phyloP scores from a whole-genome alignment of 1,139 yeast genomes.

The Scheffersomyces parashehatae region DNA sequence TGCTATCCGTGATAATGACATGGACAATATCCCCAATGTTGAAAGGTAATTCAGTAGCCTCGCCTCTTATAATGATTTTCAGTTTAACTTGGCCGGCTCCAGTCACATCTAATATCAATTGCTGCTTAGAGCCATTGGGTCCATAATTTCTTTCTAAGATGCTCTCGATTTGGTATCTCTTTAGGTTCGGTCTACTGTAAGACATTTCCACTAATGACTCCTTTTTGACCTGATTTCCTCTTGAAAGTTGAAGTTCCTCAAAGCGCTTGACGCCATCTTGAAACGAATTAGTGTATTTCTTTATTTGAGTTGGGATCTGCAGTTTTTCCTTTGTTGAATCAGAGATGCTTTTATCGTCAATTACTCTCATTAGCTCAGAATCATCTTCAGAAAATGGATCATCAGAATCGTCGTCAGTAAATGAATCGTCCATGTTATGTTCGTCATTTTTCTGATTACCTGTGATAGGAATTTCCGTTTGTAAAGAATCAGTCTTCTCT shows the following conservation, averaged over 20 bases:
- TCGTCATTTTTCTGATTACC: neutral
- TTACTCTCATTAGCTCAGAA: constrained; percentile 7
- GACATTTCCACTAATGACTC: neutral
- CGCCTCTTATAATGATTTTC: constrained; percentile 49
- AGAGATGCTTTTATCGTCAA: constrained; percentile 1
- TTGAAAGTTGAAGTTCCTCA: constrained; percentile 16
- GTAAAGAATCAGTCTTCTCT: too few species aligned
- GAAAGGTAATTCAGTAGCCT: constrained; percentile 48
- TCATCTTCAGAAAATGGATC: constrained; percentile 36
- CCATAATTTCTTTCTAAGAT: constrained; percentile 34
- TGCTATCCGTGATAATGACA: constrained; percentile 49
- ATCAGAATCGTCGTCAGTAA: constrained; percentile 15
- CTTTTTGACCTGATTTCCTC: neutral
- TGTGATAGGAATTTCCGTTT: too few species aligned
- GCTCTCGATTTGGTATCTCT: constrained; percentile 48
- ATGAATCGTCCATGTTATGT: constrained; percentile 2
- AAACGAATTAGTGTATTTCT: constrained; percentile 24
- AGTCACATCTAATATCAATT: constrained; percentile 51
- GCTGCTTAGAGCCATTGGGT: constrained; percentile 24
- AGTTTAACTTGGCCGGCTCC: constrained; percentile 29
- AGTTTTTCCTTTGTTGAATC: neutral
- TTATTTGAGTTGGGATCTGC: constrained; percentile 10
- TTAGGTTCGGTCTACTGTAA: constrained; percentile 40
- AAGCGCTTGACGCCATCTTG: constrained; percentile 27
- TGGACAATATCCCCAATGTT: constrained; percentile 58